Conservation (phyloP, 441 rosid genomes). For the Cnidoscolus chayamansa region DNA sequence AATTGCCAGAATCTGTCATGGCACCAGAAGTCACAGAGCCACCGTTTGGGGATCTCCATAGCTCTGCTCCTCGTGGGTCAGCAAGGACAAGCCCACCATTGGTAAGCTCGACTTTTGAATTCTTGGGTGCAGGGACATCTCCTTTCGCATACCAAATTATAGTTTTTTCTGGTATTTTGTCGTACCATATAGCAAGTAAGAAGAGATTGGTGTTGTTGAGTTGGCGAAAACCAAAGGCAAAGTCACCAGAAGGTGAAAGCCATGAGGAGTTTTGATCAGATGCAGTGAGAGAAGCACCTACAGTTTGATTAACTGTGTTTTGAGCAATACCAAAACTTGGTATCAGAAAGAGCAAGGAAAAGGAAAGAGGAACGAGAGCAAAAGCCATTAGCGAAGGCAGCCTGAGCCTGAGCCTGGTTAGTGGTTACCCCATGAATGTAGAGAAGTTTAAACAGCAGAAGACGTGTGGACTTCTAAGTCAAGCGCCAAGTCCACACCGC, state of each 20-base stretch:
- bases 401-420: no score
- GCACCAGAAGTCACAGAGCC: conserved; percentile 22
- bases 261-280: conserved; percentile 24
- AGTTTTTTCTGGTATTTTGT: conserved; percentile 19
- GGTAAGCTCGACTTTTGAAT: conserved; percentile 34
- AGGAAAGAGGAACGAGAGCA: not conserved
- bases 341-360: conserved; percentile 6
- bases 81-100: conserved; percentile 27
- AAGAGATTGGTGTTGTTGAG: conserved; percentile 3
- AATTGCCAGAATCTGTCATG: conserved; percentile 42
- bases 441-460: no score
- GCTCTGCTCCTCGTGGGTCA: conserved; percentile 20
- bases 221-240: conserved; percentile 36
- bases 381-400: conserved; percentile 9
- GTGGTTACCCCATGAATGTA: no score
- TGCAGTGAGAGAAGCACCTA: conserved; percentile 29
- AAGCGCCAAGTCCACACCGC: no score
- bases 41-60: conserved; percentile 23
- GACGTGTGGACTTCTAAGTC: no score
- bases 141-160: conserved; percentile 38
- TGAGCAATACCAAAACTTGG: conserved; percentile 21
- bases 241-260: conserved; percentile 43
- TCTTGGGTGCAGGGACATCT: conserved; percentile 20
- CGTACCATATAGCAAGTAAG: conserved; percentile 24
- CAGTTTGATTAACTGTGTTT: conserved; percentile 6